Conservation (phyloP, 140 eudicot genomes). For the Anethum foeniculum region DNA sequence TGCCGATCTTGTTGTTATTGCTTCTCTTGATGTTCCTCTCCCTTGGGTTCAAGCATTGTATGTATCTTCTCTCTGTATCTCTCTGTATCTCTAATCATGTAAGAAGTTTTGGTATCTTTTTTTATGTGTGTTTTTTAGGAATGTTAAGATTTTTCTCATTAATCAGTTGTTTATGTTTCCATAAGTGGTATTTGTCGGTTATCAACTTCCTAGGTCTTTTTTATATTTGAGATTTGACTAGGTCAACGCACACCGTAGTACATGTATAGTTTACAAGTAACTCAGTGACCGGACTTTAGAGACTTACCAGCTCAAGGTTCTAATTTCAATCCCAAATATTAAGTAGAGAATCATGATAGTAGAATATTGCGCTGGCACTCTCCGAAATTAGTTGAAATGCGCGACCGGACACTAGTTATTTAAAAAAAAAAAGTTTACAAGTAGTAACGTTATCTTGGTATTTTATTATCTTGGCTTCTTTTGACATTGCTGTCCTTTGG, state of each 20-base stretch:
- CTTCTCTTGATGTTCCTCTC: conserved; percentile 77
- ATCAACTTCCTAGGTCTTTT: not conserved
- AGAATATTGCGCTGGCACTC: too few relatives aligned
- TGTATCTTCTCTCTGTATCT: conserved; percentile 17
- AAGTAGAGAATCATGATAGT: too few relatives aligned
- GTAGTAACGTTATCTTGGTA: not conserved
- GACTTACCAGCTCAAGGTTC: too few relatives aligned
- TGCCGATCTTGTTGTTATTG: conserved; percentile 92
- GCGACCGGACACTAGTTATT: too few relatives aligned
- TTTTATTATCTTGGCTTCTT: not conserved
- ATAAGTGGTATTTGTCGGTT: not conserved
- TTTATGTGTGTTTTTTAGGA: not conserved
- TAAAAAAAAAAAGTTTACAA: not conserved
- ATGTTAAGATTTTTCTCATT: not conserved
- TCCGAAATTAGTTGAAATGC: too few relatives aligned
- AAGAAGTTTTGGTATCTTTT: not conserved
- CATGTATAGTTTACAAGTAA: not conserved
- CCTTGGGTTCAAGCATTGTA: conserved; percentile 74
- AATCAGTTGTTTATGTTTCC: not conserved
- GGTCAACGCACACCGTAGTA: not conserved
- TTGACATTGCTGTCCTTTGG: not conserved
- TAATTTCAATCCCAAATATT: too few relatives aligned
- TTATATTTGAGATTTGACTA: not conserved
- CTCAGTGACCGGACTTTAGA: too few relatives aligned
- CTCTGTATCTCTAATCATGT: not conserved